Conservation (phyloP, 306 rosid genomes). For the Leucaena leucocephala region DNA sequence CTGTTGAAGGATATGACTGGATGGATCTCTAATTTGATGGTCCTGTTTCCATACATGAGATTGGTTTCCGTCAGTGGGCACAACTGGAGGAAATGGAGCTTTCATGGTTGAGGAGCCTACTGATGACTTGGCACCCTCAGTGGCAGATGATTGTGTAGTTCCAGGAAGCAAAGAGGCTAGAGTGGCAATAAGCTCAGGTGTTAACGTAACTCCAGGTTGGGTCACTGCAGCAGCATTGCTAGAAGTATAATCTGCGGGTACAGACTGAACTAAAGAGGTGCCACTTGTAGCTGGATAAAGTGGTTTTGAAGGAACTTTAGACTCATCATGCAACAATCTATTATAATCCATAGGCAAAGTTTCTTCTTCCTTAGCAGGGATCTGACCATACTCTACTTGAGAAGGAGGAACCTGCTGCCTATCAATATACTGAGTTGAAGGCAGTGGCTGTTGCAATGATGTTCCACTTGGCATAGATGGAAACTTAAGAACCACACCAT, state of each 20-base stretch:
- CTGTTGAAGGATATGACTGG: slow-evolving; percentile 65
- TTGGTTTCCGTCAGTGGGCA: slow-evolving; percentile 55
- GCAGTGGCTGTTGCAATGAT: slow-evolving; percentile 57
- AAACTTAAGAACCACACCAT: slow-evolving; percentile 97
- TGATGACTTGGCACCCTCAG: slow-evolving; percentile 59
- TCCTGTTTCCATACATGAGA: slow-evolving; percentile 83
- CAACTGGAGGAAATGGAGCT: slow-evolving; percentile 59
- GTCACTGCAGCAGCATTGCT: slow-evolving; percentile 52
- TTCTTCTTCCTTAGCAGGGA: slow-evolving; percentile 66
- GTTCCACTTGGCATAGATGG: slow-evolving; percentile 58
- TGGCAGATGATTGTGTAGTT: slow-evolving; percentile 58
- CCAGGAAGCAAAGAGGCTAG: slow-evolving; percentile 79
- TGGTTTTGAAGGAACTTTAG: slow-evolving; percentile 61
- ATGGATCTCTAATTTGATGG: slow-evolving; percentile 65
- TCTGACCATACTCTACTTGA: slow-evolving; percentile 58
- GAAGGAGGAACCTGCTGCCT: slow-evolving; percentile 66
- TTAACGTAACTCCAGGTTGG: slow-evolving; percentile 79
- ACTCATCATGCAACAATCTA: slow-evolving; percentile 65
- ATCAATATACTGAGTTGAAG: slow-evolving; percentile 63
- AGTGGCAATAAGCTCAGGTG: slow-evolving; percentile 96
- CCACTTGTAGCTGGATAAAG: slow-evolving; percentile 55
- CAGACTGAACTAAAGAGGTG: slow-evolving; percentile 58
- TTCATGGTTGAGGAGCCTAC: slow-evolving; percentile 51
- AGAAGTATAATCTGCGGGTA: slow-evolving; percentile 58
- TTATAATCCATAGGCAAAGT: slow-evolving; percentile 61